Evolutionary conservation across 352 stramenopile species (phyloP).

Genomic region (Phytophthora ramorum): DNA sequence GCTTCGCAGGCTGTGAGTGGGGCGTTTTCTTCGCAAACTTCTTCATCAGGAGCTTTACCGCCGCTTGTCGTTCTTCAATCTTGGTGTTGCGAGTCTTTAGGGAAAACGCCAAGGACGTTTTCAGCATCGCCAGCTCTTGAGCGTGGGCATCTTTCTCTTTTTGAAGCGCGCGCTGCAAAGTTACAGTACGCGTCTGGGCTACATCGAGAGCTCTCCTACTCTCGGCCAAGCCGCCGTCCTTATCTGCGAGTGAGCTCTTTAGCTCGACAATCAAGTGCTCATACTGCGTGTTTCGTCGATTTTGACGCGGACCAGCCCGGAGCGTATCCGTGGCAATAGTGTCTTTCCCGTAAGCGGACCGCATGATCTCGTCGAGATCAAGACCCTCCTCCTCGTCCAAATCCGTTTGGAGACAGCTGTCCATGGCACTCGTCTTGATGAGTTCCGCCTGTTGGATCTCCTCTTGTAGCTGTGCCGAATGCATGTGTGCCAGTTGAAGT

Average conservation of each 20-base stretch:
- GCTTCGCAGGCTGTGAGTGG: constrained; percentile 4
- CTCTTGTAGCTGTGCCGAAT: constrained; percentile 41
- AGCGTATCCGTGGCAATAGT: constrained; percentile 1
- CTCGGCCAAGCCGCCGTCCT: constrained; percentile 45
- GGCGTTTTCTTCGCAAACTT: constrained; percentile 30
- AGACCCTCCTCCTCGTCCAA: constrained; percentile 63
- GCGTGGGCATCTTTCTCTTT: constrained; percentile 52
- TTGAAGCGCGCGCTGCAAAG: constrained; percentile 46
- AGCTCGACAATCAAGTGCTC: constrained; percentile 76
- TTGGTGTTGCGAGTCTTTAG: constrained; percentile 53
- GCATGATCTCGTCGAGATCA: constrained; percentile 58
- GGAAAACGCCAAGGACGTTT: constrained; percentile 49
- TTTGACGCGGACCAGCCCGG: constrained; percentile 7
- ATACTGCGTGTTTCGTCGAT: constrained; percentile 52
- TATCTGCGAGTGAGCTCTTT: constrained; percentile 59
- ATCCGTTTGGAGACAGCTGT: constrained; percentile 52
- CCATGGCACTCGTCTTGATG: constrained; percentile 34
- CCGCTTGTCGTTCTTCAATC: constrained; percentile 68
- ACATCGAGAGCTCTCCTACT: constrained; percentile 43
- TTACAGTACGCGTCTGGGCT: constrained; percentile 41
- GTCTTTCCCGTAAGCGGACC: constrained; percentile 16
- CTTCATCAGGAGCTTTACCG: constrained; percentile 55
- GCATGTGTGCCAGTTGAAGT: constrained; percentile 40
- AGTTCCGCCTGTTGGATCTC: constrained; percentile 49
- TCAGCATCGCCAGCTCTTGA: constrained; percentile 49